Conservation (phyloP, 2,329 filamentous ascomycete genomes). For the Leptographium procerum region DNA sequence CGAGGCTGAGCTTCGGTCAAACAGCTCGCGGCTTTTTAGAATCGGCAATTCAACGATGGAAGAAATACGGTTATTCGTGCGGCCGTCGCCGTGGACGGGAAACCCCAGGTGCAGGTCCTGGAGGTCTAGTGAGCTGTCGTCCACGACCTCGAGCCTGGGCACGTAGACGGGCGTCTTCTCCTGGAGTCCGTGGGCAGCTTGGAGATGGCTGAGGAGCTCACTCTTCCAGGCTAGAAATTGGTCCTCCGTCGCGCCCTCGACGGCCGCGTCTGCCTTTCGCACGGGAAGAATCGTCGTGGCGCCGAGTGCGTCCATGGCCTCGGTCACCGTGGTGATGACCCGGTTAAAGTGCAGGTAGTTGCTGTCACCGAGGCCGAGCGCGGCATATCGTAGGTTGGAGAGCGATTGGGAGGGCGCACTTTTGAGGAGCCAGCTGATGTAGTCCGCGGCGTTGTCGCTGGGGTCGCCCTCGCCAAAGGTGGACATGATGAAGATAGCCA, state of each 20-base stretch:
- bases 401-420: slow-evolving; percentile 12
- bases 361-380: slow-evolving; percentile 27
- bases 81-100: background rate
- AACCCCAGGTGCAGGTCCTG: background rate
- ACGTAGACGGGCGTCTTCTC: background rate
- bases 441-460: slow-evolving; percentile 22
- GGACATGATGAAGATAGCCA: slow-evolving; percentile 24
- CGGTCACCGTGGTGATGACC: slow-evolving; percentile 16
- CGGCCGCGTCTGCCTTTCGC: background rate
- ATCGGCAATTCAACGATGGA: background rate
- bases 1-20: background rate
- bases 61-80: background rate
- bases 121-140: background rate
- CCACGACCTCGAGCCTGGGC: background rate
- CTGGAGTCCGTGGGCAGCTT: background rate
- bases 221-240: background rate
- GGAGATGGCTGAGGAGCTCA: background rate
- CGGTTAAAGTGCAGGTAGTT: slow-evolving; percentile 27
- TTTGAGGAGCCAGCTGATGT: slow-evolving; percentile 19
- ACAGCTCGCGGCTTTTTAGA: background rate
- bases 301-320: background rate
- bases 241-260: background rate
- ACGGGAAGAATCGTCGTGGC: background rate
- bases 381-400: slow-evolving; percentile 20
- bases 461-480: slow-evolving; percentile 31